Base-by-base conservation (phyloP, 2,329 filamentous ascomycete species). In the Stylonectria norvegica region DNA sequence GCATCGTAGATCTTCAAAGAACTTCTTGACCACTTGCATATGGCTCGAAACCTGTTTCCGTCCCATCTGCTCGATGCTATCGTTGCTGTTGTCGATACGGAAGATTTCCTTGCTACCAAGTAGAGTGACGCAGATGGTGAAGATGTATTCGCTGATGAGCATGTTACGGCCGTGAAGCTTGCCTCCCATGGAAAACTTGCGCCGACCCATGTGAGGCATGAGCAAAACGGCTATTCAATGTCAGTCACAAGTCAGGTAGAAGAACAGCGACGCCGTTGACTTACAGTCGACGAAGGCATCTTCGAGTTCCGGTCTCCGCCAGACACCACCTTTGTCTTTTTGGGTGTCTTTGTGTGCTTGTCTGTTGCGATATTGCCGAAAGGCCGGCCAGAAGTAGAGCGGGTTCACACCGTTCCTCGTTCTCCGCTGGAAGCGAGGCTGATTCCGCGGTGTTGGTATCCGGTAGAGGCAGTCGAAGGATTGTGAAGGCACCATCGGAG, bases 21-120 rank as follows among this genome's bases (percentile, higher is more conserved):
- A 83, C 36, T 77, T 78, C 65, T 85, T 85, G 40, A 85, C 66
- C 11, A 86, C 81, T 57, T 86, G 81, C 56, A 85, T 85, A 55
- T 85, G 81, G 56, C 80, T 85, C 3, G 81, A 85, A 5, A 85
- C 79, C 54, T 83, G 80, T 60, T 85, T 85, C 41, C 79, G 69
- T 46, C 71, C 67, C 59, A 75, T 72, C 42, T 72, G 65, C 52
- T 67, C 65, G 35, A 67, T 67, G 47, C 65, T 67, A 38, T 68
- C 65, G 40, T 66, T 67, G 56, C 64, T 67, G 47, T 68, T 68
- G 45, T 68, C 65, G 52, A 68, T 67, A 36, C 65, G 59, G 43
- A 68, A 68, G 44, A 68, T 68, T 49, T 68, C 65, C 42, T 68
- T 68, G 60, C 63, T 66, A 8, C 65, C 65, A 3, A 68, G 57